Evolutionary conservation across 2,329 filamentous ascomycete genomes (phyloP), one percentile per base, ranked within the genome.

Genomic region (Phaeosphaeria sp.): DNA sequence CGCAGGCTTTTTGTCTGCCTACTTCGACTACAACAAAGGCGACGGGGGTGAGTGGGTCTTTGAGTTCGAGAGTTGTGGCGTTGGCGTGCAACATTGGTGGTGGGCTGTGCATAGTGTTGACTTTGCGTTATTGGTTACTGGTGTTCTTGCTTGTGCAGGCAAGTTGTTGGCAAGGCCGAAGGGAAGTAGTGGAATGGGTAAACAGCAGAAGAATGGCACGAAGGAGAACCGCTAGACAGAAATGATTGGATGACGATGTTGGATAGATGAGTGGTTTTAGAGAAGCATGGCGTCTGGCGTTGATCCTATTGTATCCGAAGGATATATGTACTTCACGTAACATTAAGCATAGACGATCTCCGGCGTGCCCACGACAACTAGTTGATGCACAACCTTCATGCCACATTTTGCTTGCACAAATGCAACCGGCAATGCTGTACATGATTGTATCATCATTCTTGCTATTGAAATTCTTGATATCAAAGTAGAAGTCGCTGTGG

Each of bases 71-170:
- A 90, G 86, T 62, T 99, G 95, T 74, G 83, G 86, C 2, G 79
- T 96, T 36, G 95, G 95, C 0, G 87, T 88, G 22, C 94, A 97
- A 82, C 92, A 97, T 79, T 84, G 93, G 51, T 99, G 95, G 95
- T 99, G 95, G 95, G 83, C 86, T 4, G 87, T 95, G 6, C 93
- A 98, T 80, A 83, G 46, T 21, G 20, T 46, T 18, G 52, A 55
- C 20, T 44, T 55, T 36, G 39, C 39, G 9, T 8, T 55, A 24
- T n/a, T 55, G n/a, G 22, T 55, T 5, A 24, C 39, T 20, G n/a
- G 40, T 6, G 40, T 43, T 43, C n/a, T 43, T 2, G 8, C 40
- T 4, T 13, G 40, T 20, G 7, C 20, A 7, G n/a, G 4, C 8
- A 11, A n/a, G 20, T 6, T 15, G 3, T 3, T 43, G 18, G 40